A percentile compares a stretch with the other conserved stretches of the same genome.
These are phyloP conservation scores for Bothriochloa decipiens DNA, from an alignment of 176 grass and related monocot genomes.

Conservation along the genomic window DNA sequence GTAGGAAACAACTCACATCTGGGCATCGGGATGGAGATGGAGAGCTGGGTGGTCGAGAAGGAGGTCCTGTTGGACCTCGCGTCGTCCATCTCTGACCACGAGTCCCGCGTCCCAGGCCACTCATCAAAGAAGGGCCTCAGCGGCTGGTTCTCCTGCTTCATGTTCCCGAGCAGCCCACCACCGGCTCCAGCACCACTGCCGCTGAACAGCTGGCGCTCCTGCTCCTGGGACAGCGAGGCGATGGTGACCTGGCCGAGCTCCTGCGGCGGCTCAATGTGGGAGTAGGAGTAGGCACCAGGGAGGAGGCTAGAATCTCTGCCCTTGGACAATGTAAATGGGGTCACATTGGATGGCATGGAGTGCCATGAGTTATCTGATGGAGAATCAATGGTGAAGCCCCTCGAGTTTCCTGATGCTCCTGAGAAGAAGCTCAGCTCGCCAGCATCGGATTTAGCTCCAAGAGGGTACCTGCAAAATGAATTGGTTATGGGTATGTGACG, in stretches of 20 bases:
- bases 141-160: slow-evolving; percentile 81
- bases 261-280: slow-evolving; percentile 60
- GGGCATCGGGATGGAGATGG: slow-evolving; percentile 88
- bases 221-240: slow-evolving; percentile 67
- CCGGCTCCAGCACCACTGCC: slow-evolving; percentile 17
- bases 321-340: slow-evolving; percentile 58
- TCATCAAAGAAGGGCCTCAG: slow-evolving; percentile 97
- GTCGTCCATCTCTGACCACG: slow-evolving; percentile 86
- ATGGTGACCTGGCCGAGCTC: slow-evolving; percentile 84
- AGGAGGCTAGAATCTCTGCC: slow-evolving; percentile 51
- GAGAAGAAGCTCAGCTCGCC: slow-evolving; percentile 81
- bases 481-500: background rate
- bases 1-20: slow-evolving; percentile 50
- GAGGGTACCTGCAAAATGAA: slow-evolving; percentile 56
- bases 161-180: slow-evolving; percentile 47
- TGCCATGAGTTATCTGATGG: slow-evolving; percentile 63
- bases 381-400: slow-evolving; percentile 61
- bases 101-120: slow-evolving; percentile 79
- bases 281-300: slow-evolving; percentile 52
- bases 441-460: slow-evolving; percentile 64
- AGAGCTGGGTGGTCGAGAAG: slow-evolving; percentile 93
- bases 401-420: slow-evolving; percentile 66
- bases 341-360: slow-evolving; percentile 45
- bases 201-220: slow-evolving; percentile 56
- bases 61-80: slow-evolving; percentile 72